Evolutionary conservation across 2,329 filamentous ascomycete genomes (phyloP).

Genomic region (Paecilomyces formosus): DNA sequence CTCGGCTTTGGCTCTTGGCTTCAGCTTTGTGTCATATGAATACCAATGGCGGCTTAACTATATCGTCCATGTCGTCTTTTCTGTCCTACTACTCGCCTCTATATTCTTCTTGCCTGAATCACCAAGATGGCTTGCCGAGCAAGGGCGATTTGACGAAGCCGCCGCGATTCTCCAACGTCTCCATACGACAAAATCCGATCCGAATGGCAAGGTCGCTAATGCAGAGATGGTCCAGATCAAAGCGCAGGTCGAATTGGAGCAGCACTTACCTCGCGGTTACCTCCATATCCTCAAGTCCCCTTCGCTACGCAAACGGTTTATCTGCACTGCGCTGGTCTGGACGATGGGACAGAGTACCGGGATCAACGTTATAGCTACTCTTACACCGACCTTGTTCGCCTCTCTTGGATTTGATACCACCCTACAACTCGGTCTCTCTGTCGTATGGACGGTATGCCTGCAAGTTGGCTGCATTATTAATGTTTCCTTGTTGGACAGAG

Average conservation of each 20-base stretch:
- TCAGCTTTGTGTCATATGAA: constrained; percentile 11
- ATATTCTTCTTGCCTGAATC: constrained; percentile 13
- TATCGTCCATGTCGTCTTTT: constrained; percentile 10
- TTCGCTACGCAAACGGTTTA: constrained; percentile 16
- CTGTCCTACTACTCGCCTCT: constrained; percentile 3
- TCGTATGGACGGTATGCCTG: constrained; percentile 18
- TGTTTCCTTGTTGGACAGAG: constrained; percentile 16
- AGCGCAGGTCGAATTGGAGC: constrained; percentile 17
- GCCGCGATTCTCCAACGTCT: constrained; percentile 11
- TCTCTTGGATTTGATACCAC: constrained; percentile 20
- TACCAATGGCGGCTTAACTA: constrained; percentile 18
- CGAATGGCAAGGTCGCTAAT: constrained; percentile 14
- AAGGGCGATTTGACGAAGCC: constrained; percentile 13
- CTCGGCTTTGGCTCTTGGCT: constrained; percentile 12
- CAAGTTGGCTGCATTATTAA: constrained; percentile 21
- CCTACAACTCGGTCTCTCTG: constrained; percentile 20
- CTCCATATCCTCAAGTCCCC: constrained; percentile 19
- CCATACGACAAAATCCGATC: constrained; percentile 15
- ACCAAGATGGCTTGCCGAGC: constrained; percentile 11
- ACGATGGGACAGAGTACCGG: constrained; percentile 23
- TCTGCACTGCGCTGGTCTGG: constrained; percentile 21
- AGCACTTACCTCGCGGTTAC: constrained; percentile 15
- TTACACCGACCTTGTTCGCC: constrained; percentile 21
- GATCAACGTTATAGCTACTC: constrained; percentile 21
- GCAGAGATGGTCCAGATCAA: constrained; percentile 21